Evolutionary conservation across 345 rosid species (phyloP).

Genomic region (Aquilaria sinensis): DNA sequence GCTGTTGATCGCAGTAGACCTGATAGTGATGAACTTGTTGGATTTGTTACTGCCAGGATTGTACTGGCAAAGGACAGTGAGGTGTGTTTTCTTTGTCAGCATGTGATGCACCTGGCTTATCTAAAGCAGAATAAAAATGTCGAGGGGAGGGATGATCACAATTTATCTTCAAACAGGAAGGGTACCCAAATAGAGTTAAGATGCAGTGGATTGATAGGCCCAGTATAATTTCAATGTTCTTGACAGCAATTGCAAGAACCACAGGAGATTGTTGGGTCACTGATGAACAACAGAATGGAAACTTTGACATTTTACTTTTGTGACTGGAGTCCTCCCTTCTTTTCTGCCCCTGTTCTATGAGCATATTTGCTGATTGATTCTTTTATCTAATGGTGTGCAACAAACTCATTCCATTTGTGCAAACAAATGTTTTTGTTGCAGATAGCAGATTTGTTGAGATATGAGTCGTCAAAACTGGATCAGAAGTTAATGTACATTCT

Average conservation of each 20-base stretch:
- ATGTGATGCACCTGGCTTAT: conserved; percentile 4
- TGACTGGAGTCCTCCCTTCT: background rate
- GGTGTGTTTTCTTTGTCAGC: conserved; percentile 41
- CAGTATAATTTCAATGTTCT: too few species aligned
- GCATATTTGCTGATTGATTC: background rate
- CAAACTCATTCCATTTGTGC: conserved; percentile 2
- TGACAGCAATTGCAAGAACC: too few species aligned
- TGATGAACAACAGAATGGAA: too few species aligned
- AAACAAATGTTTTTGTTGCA: conserved; percentile 28
- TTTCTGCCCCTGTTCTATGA: background rate
- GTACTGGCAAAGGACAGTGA: conserved; percentile 77
- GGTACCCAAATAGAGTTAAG: background rate
- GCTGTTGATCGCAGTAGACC: conserved; percentile 80
- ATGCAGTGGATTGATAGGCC: too few species aligned
- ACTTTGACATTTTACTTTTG: background rate
- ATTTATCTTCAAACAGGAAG: too few species aligned
- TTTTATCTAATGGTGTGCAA: background rate
- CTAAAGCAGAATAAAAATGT: background rate
- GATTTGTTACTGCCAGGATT: conserved; percentile 82
- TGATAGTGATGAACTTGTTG: conserved; percentile 76
- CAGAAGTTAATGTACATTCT: conserved; percentile 79
- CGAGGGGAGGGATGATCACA: too few species aligned
- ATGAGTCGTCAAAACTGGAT: conserved; percentile 60
- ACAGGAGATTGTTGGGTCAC: too few species aligned
- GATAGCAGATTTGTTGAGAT: conserved; percentile 77